A percentile compares a stretch with the other conserved stretches of the same genome.
Evolutionary conservation across 2,329 filamentous ascomycete genomes (phyloP).

Genomic region (Chalaropsis ovoidea): DNA sequence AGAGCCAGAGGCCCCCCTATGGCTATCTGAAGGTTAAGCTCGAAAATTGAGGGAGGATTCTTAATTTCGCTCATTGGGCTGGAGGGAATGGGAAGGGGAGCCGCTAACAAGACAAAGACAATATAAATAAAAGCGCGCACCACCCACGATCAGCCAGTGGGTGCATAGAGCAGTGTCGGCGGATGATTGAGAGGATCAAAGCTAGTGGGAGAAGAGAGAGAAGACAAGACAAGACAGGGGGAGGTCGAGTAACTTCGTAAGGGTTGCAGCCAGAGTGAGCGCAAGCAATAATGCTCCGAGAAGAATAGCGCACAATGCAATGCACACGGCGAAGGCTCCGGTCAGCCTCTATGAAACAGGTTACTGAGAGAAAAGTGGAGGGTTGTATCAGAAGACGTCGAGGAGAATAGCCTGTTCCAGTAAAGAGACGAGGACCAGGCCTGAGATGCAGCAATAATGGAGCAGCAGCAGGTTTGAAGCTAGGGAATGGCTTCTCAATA

Average conservation of each 20-base stretch:
- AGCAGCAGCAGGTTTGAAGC: not conserved
- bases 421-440: not conserved
- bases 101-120: not conserved
- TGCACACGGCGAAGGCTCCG: too few species aligned
- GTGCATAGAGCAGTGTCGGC: not conserved
- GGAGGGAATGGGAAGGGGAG: not conserved
- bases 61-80: constrained; percentile 1
- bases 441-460: not conserved
- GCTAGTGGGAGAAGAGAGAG: not conserved
- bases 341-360: constrained; percentile 1
- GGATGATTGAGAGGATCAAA: not conserved
- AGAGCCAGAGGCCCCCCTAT: not conserved
- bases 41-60: constrained; percentile 1
- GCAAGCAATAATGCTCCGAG: constrained; percentile 1
- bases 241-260: too few species aligned
- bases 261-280: too few species aligned
- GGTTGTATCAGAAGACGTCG: not conserved
- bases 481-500: not conserved
- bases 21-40: not conserved
- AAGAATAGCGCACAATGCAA: not conserved
- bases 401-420: not conserved
- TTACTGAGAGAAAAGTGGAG: not conserved
- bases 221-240: not conserved
- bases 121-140: constrained; percentile 1
- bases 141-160: not conserved